Evolutionary conservation across 805 yeast species (phyloP).

Genomic region (Nakazawaea holstii): DNA sequence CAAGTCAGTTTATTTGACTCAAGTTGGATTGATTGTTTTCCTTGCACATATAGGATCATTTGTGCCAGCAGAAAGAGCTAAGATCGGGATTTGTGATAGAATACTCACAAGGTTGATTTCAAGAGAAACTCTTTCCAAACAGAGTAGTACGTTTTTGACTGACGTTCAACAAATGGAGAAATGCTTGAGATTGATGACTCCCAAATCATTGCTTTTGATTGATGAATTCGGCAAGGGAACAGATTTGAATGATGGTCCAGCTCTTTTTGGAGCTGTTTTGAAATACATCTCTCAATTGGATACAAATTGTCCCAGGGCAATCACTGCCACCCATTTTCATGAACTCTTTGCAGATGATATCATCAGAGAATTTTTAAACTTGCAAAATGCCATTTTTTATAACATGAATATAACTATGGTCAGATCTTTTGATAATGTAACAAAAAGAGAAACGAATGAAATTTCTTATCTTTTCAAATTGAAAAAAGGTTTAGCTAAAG

Average conservation of each 20-base stretch:
- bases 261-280: constrained; percentile 35
- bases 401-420: constrained; percentile 28
- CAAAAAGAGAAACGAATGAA: constrained; percentile 9
- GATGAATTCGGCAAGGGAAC: constrained; percentile 56
- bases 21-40: constrained; percentile 41
- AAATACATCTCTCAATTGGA: constrained; percentile 17
- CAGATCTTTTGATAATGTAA: background rate
- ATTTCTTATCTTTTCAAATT: constrained; percentile 30
- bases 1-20: constrained; percentile 44
- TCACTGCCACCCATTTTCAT: constrained; percentile 39
- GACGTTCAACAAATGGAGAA: constrained; percentile 40
- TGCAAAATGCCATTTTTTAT: constrained; percentile 23
- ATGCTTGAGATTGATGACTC: constrained; percentile 33
- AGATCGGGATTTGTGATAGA: constrained; percentile 41
- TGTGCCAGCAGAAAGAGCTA: constrained; percentile 45
- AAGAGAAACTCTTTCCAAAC: constrained; percentile 32
- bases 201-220: constrained; percentile 37
- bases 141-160: constrained; percentile 44
- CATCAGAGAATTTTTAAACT: constrained; percentile 11
- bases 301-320: constrained; percentile 18
- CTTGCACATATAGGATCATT: constrained; percentile 50
- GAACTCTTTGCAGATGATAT: constrained; percentile 29
- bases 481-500: constrained; percentile 24
- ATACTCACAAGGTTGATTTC: constrained; percentile 40
- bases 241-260: constrained; percentile 39